These are phyloP conservation scores for Puccinia triticina DNA, from an alignment of 1,284 basidiomycete genomes.

Conservation along the genomic window DNA sequence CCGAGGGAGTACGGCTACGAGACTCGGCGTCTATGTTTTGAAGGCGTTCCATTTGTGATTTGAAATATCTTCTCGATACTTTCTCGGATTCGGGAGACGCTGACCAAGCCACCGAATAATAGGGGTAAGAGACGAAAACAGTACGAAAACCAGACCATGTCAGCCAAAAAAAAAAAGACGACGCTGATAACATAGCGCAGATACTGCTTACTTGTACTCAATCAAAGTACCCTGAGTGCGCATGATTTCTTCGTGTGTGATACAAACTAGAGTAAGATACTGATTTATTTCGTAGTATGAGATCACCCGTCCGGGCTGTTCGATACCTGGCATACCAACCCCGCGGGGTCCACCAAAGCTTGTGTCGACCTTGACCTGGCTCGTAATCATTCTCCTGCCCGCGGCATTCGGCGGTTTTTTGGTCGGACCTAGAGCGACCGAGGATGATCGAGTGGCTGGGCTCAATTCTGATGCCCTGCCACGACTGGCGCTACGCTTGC, in stretches of 20 bases:
- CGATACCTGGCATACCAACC: neutral
- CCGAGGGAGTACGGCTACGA: neutral
- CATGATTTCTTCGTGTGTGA: slow-evolving; percentile 49
- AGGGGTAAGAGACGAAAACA: neutral
- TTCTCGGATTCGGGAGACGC: slow-evolving; percentile 41
- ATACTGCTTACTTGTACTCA: slow-evolving; percentile 41
- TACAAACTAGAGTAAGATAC: slow-evolving; percentile 46
- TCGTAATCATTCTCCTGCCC: slow-evolving; percentile 27
- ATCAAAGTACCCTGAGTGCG: slow-evolving; percentile 37
- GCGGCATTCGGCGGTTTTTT: neutral
- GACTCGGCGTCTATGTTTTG: slow-evolving; percentile 9
- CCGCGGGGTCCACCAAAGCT: slow-evolving; percentile 27
- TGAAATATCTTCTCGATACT: slow-evolving; percentile 44
- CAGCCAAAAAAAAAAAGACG: neutral
- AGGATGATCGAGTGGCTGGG: slow-evolving; percentile 36
- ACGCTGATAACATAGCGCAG: neutral
- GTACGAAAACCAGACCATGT: neutral
- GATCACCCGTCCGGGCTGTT: slow-evolving; percentile 39
- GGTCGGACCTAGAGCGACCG: neutral
- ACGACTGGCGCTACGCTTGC: slow-evolving; percentile 31
- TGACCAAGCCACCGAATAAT: neutral
- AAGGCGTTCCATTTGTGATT: slow-evolving; percentile 27
- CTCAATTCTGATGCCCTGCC: slow-evolving; percentile 26
- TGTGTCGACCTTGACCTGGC: slow-evolving; percentile 44
- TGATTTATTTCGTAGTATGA: slow-evolving; percentile 47